Base-by-base conservation (phyloP, 1,284 basidiomycete genomes). In the Leccinum griseonigrum region DNA sequence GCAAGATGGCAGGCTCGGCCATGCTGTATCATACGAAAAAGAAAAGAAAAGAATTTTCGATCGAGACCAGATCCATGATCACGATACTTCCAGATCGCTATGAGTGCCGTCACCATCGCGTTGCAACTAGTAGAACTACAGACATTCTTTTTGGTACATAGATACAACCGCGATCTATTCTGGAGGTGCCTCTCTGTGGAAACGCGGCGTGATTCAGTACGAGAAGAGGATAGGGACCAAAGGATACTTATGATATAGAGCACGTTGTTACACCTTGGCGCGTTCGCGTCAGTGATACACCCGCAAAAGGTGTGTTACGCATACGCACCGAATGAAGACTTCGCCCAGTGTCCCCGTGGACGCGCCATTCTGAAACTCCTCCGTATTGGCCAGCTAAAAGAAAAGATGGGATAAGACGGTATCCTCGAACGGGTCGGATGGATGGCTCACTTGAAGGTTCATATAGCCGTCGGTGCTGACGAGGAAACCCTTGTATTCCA, bases 381-480 rank as follows among this genome's bases (percentile, higher is more conserved):
- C 97, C 2, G 97, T 96, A 76, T 99, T 98, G 52, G 96, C 96
- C 58, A 99, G 16, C 71, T 69, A 48, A 34, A n/a, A n/a, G n/a
- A 31, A 38, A 3, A 11, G 54, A 54, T 22, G 22, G 56, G 51
- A 31, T 59, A 9, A 46, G 64, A 55, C 13, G 8, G 29, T 0
- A 2, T 48, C n/a, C 7, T 32, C 18, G 18, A 22, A 40, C 11
- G 51, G 4, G 13, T 22, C 32, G 10, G 36, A 54, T 43, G 26
- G 11, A 46, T 10, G 32, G 64, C 84, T 66, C 69, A 95, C 96
- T 83, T 99, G 97, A 58, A 99, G 84, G 78, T 99, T 99, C 96
- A 99, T 98, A 81, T 98, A 99, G 32, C 94, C 94, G 78, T 99
- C 97, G 5, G 97, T 98, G 74, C 94, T 97, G 67, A 99, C 97